These are phyloP conservation scores for Spathaspora sp. DNA, from an alignment of 1,139 yeast genomes.

Conservation along the genomic window DNA sequence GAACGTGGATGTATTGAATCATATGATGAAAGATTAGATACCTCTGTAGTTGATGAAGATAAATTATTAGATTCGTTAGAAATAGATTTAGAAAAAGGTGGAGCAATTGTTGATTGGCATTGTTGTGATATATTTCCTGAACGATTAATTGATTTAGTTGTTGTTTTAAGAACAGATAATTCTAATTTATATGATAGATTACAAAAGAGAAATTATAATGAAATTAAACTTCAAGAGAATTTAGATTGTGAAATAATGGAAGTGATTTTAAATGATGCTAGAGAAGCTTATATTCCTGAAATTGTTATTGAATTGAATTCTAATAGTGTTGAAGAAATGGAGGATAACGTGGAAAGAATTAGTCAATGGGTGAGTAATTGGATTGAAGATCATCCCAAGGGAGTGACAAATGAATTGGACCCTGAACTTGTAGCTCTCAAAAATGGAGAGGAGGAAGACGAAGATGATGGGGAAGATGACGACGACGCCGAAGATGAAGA, in stretches of 20 bases:
- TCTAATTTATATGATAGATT: conserved; percentile 72
- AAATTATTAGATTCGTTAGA: conserved; percentile 79
- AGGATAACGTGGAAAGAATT: conserved; percentile 74
- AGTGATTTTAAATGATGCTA: conserved; percentile 82
- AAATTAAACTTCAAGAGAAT: conserved; percentile 83
- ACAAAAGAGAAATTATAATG: conserved; percentile 69
- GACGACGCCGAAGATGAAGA: conserved; percentile 8
- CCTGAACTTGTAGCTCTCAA: conserved; percentile 7
- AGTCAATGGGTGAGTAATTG: conserved; percentile 73
- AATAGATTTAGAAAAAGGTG: conserved; percentile 79
- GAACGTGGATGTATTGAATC: conserved; percentile 77
- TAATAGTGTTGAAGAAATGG: conserved; percentile 73
- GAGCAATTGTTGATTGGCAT: conserved; percentile 91
- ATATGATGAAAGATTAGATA: conserved; percentile 80
- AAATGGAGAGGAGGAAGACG: conserved; percentile 1
- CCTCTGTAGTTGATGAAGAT: conserved; percentile 91
- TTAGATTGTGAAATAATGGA: conserved; percentile 98
- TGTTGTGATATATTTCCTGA: conserved; percentile 96
- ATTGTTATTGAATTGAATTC: conserved; percentile 80
- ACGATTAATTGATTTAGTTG: conserved; percentile 84
- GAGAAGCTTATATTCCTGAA: conserved; percentile 73
- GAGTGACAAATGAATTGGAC: conserved; percentile 31
- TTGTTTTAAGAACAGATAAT: conserved; percentile 81
- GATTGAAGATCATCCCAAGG: conserved; percentile 49
- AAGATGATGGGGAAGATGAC: conserved; percentile 8